These are phyloP conservation scores for Hypomyces rosellus DNA, from an alignment of 2,329 filamentous ascomycete genomes.

Conservation along the genomic window DNA sequence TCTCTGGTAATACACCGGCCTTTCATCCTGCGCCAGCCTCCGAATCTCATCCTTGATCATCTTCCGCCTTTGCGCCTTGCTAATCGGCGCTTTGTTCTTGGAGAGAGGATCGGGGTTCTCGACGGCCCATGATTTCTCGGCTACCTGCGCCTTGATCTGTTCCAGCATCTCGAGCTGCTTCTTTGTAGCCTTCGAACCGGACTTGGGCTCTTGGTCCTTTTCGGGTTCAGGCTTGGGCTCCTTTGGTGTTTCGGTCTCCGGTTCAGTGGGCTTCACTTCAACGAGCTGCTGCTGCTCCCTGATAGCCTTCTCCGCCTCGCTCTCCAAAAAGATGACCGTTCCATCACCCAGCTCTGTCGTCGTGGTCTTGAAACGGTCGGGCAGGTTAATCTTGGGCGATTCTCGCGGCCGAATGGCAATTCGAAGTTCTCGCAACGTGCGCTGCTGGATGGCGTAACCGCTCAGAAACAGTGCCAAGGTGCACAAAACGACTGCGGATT, in stretches of 20 bases:
- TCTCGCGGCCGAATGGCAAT: constrained; percentile 54
- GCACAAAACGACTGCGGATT: constrained; percentile 61
- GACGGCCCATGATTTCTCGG: constrained; percentile 27
- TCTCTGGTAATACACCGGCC: constrained; percentile 48
- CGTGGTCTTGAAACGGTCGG: constrained; percentile 42
- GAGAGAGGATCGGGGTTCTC: constrained; percentile 30
- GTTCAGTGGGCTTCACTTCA: constrained; percentile 25
- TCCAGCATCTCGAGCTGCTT: constrained; percentile 28
- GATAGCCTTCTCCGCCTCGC: constrained; percentile 26
- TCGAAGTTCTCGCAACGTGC: constrained; percentile 72
- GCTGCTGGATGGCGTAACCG: constrained; percentile 82
- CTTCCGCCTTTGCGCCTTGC: constrained; percentile 46
- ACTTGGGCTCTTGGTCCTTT: constrained; percentile 14
- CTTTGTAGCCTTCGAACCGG: constrained; percentile 12
- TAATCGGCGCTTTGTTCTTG: constrained; percentile 42
- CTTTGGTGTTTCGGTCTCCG: constrained; percentile 2
- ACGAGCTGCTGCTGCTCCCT: constrained; percentile 22
- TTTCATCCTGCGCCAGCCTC: constrained; percentile 38
- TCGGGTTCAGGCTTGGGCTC: constrained; percentile 16
- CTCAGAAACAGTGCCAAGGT: constrained; percentile 79
- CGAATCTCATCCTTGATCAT: constrained; percentile 54
- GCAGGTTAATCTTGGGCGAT: constrained; percentile 43
- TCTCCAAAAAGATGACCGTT: constrained; percentile 34
- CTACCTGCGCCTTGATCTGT: constrained; percentile 25
- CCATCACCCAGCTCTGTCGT: constrained; percentile 44